Evolutionary conservation across 2,329 filamentous ascomycete genomes (phyloP), one percentile per base, ranked within the genome.

Genomic region (Rhinocladiella similis): DNA sequence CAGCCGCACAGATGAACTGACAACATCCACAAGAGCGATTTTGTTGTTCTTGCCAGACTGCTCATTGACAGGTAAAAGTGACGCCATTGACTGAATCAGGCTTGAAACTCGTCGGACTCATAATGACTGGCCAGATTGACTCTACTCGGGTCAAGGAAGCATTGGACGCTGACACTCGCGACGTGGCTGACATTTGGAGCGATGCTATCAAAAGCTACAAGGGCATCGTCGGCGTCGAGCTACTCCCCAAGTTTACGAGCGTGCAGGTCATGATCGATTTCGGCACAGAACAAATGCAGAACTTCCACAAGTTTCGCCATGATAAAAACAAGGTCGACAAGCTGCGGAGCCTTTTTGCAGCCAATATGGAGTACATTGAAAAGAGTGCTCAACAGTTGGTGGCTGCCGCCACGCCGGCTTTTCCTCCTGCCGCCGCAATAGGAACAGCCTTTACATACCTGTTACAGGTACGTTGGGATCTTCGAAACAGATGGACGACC

Each of bases 371-470:
- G 13, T 53, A 41, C 43, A 56, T 56, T 38, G 39, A 56, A 43
- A 38, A 51, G 20, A 52, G 56, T 4, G 33, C 53, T 2, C 14
- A 56, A 22, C 47, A 59, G 27, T 22, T 59, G 14, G 20, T 56
- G 14, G 47, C 47, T 27, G 56, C n/a, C n/a, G n/a, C n/a, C n/a
- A n/a, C n/a, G n/a, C n/a, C n/a, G n/a, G n/a, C n/a, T n/a, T n/a
- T n/a, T n/a, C n/a, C n/a, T n/a, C n/a, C n/a, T n/a, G n/a, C n/a
- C 53, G 52, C 41, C 12, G 53, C 47, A 3, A 59, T 56, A n/a
- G 45, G 56, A 19, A 56, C 53, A 27, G 56, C 56, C 13, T 27
- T 59, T n/a, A 56, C 56, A 3, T 53, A 39, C n/a, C 41, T 59
- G 27, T 53, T 59, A 18, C 39, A 25, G 38, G 52, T 43, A 27